Conservation (phyloP, 2,329 filamentous ascomycete genomes). For the Fusarium pilosicola region DNA sequence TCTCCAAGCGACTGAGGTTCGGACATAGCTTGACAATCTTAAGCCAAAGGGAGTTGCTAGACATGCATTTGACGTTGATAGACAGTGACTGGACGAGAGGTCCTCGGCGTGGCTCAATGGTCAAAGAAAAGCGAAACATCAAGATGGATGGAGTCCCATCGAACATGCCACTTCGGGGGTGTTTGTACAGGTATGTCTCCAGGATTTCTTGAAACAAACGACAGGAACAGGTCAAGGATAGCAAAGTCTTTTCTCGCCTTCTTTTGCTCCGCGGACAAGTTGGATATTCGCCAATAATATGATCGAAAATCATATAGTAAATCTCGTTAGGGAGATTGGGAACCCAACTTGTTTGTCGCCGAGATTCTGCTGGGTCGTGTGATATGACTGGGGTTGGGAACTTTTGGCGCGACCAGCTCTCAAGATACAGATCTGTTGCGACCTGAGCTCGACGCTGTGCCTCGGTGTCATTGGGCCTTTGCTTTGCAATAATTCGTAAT, state of each 20-base stretch:
- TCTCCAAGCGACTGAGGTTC: background rate
- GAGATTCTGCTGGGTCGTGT: background rate
- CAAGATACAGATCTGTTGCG: background rate
- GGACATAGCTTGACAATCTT: background rate
- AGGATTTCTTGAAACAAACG: background rate
- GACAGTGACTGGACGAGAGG: background rate
- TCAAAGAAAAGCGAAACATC: background rate
- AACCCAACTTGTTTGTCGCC: rapidly evolving
- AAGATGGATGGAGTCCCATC: background rate
- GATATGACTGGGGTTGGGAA: background rate
- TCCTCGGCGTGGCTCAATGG: background rate
- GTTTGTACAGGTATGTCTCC: background rate
- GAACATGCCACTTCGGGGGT: background rate
- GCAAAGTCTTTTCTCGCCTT: background rate
- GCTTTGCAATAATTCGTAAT: background rate
- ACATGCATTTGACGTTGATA: background rate
- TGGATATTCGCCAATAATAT: background rate
- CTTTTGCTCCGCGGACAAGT: background rate
- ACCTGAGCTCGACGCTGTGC: conserved; percentile 10
- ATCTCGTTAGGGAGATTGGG: conserved; percentile 5
- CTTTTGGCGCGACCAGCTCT: background rate
- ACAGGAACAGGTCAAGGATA: background rate
- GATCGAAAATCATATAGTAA: conserved; percentile 1
- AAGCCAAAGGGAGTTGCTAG: background rate
- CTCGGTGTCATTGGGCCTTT: background rate